Evolutionary conservation across 2,329 filamentous ascomycete species (phyloP).

Genomic region (Xylaria hypoxylon): DNA sequence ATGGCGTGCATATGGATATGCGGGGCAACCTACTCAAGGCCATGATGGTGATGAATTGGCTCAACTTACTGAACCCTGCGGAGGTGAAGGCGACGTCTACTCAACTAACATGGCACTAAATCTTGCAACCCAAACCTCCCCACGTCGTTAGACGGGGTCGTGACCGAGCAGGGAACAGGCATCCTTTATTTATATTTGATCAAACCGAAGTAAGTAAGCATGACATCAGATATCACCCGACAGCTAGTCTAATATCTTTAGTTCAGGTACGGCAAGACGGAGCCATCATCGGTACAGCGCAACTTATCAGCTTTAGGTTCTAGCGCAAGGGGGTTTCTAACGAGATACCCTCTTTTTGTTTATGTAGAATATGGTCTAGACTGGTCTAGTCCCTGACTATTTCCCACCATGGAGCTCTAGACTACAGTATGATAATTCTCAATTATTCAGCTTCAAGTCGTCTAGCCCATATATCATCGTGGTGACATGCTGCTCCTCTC

Average conservation of each 20-base stretch:
- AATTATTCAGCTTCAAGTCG: neutral
- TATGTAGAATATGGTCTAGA: constrained; percentile 9
- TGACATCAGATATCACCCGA: neutral
- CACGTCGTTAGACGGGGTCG: neutral
- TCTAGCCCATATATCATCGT: neutral
- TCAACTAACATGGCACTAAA: neutral
- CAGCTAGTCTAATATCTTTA: neutral
- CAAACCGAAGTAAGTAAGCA: neutral
- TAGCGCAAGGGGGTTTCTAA: constrained; percentile 12
- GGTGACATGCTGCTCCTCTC: neutral
- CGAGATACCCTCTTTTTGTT: constrained; percentile 3
- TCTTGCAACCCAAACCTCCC: neutral
- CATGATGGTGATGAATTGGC: constrained; percentile 63
- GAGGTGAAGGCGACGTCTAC: neutral
- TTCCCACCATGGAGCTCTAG: neutral
- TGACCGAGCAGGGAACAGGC: neutral
- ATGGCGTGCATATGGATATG: constrained; percentile 62
- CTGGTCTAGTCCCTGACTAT: neutral
- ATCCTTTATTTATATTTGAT: neutral
- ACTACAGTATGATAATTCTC: neutral
- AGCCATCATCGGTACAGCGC: neutral
- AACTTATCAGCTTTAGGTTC: constrained; percentile 19
- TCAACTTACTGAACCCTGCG: constrained; percentile 52
- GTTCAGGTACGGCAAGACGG: neutral
- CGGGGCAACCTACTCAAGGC: constrained; percentile 61